A percentile compares a stretch with the other conserved stretches of the same genome.
phyloP scores from a whole-genome alignment of 2,329 filamentous ascomycete species.

The Trichocomaceae sp. region DNA sequence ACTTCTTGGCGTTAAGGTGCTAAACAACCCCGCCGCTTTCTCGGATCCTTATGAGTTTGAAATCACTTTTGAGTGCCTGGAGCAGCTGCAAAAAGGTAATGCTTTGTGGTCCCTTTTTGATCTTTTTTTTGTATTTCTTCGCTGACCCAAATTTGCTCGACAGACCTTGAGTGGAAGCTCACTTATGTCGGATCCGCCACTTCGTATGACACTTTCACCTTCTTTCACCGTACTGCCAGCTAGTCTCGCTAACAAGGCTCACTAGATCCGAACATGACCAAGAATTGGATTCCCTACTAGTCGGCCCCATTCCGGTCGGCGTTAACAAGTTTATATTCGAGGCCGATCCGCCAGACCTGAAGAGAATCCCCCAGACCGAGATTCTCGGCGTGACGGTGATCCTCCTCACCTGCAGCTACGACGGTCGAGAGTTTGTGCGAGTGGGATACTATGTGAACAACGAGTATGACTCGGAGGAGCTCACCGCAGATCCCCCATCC shows the following conservation, averaged over 20 bases:
- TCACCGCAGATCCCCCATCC: slow-evolving; percentile 79
- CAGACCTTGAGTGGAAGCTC: slow-evolving; percentile 98
- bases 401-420: slow-evolving; percentile 91
- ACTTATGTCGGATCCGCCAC: slow-evolving; percentile 98
- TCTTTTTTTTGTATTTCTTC: slow-evolving; percentile 13
- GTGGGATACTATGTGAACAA: slow-evolving; percentile 99
- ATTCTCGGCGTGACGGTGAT: slow-evolving; percentile 96
- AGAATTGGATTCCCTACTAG: slow-evolving; percentile 92
- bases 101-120: slow-evolving; percentile 5
- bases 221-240: slow-evolving; percentile 9
- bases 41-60: slow-evolving; percentile 91
- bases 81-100: slow-evolving; percentile 83
- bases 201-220: slow-evolving; percentile 55
- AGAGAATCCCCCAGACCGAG: slow-evolving; percentile 86
- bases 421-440: slow-evolving; percentile 91
- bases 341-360: slow-evolving; percentile 84
- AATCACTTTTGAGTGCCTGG: slow-evolving; percentile 97
- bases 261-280: slow-evolving; percentile 89
- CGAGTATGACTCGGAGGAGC: slow-evolving; percentile 89
- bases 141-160: neutral
- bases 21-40: slow-evolving; percentile 96
- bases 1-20: slow-evolving; percentile 86
- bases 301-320: slow-evolving; percentile 93
- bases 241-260: slow-evolving; percentile 18
- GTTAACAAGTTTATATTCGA: slow-evolving; percentile 99